Evolutionary conservation across 176 grass and related monocot species (phyloP), one percentile per base, ranked within the genome.

Genomic region (Coix lacrymajobi): DNA sequence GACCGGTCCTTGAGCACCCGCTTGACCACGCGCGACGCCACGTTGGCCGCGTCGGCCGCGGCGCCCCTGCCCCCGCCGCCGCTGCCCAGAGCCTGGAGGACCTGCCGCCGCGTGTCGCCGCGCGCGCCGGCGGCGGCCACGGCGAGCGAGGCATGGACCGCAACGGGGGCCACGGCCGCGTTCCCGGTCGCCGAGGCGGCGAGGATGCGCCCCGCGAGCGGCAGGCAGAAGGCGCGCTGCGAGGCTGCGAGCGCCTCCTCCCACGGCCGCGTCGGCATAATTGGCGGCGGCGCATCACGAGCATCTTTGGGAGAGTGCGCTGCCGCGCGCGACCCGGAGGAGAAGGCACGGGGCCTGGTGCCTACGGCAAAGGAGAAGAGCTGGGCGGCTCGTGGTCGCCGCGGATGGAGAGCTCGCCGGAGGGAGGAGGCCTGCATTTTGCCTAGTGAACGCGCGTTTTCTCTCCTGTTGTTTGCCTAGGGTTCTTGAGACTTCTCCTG

Each of bases 1-100:
- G 79, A 76, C 57, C 88, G 26, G 73, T 89, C 78, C 83, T 32
- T 82, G 72, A 89, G 72, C 32, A 89, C 83, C 34, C 88, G 83
- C 83, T 85, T 89, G 10, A 89, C 78, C 15, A 89, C 34, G 30
- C 83, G 88, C 6, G 83, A 85, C 1, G 78, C 77, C 43, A 85
- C 54, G 29, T 89, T 89, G 5, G 88, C 72, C 4, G 83, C 88
- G 56, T 89, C 83, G 0, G 83, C 83, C 8, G 52, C 82, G 24
- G 70, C 77, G 63, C 87, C 87, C 69, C 33, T 24, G 8, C 82
- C 68, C 1, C 68, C 87, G 40, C 82, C 87, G 4, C 82, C 82
- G 61, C 31, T 41, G 30, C 87, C 77, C 8, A 89, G 71, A 13
- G n/a, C 22, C 24, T 58, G 69, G 62, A 89, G 63, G 24, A 89